Base-by-base conservation (phyloP, 2,329 filamentous ascomycete species). In the Lizonia empirigonia region DNA sequence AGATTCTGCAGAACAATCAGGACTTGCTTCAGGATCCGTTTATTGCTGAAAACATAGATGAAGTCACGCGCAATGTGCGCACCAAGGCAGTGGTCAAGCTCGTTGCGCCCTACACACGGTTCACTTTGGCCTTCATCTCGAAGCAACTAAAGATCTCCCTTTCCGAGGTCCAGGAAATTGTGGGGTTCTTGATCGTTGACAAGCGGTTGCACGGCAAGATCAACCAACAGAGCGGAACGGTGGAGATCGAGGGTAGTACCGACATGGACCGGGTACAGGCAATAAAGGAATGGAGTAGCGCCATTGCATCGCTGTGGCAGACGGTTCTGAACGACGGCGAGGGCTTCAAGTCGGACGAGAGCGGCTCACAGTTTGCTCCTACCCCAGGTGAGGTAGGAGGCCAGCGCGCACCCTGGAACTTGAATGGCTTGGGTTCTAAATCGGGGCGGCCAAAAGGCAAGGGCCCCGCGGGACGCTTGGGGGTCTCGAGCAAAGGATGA, bases 21-120 rank as follows among this genome's bases (percentile, higher is more conserved):
- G 94, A 97, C 69, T 86, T 99, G 20, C 81, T 97, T 30, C 85
- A 88, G 10, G 94, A 99, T 72, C 87, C 90, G 0, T 99, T 97
- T 77, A 99, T 99, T 64, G 93, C 93, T 22, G 94, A 97, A 76
- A 97, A 99, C 71, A 99, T 99, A 63, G 94, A 97, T 74, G 94
- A 99, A 76, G 93, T 99, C 50, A 99, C 93, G 44, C 89, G 94
- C 34, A 97, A 94, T 74, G 96, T 99, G 88, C 89, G 94, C 46
- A 97, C 92, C 60, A 97, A 97, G 80, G 93, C 92, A 1, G 86
- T 97, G 8, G 78, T 96, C 58, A 96, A 94, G 76, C 81, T 97
- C 19, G 94, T 97, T 58, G 91, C 91, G 4, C 94, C 94, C 0
- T 99, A 97, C 78, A 95, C 90, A 5, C 86, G 91, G 42, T 96